Evolutionary conservation across 352 stramenopile genomes (phyloP).

Genomic region (Blastocystis sp.): DNA sequence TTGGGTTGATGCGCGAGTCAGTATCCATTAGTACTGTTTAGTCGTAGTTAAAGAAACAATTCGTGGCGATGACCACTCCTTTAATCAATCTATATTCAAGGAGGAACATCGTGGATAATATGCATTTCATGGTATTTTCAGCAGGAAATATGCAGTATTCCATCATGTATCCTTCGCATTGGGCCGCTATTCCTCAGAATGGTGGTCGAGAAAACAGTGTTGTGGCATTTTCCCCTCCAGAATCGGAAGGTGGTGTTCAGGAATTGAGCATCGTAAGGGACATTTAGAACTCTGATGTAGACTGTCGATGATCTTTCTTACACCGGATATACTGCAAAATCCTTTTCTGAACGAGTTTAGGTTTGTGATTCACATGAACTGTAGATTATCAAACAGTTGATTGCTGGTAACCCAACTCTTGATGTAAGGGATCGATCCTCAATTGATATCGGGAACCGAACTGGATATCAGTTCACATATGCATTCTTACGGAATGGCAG

Average conservation of each 20-base stretch:
- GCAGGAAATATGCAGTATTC: neutral
- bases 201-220: neutral
- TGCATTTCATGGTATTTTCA: neutral
- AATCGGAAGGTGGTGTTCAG: neutral
- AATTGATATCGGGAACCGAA: neutral
- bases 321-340: neutral
- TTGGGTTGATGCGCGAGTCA: neutral
- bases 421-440: neutral
- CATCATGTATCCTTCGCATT: neutral
- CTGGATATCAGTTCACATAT: neutral
- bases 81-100: neutral
- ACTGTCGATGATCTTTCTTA: conserved; percentile 16
- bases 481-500: neutral
- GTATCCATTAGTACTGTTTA: neutral
- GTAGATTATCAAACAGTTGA: neutral
- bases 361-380: neutral
- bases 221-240: neutral
- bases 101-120: neutral
- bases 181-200: neutral
- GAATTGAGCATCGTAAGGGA: neutral
- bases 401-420: neutral
- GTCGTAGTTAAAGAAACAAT: conserved; percentile 16
- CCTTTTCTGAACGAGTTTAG: neutral
- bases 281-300: neutral
- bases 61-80: neutral